Evolutionary conservation across 345 rosid genomes (phyloP), one percentile per base, ranked within the genome.

Genomic region (Aurinia saxatilis): DNA sequence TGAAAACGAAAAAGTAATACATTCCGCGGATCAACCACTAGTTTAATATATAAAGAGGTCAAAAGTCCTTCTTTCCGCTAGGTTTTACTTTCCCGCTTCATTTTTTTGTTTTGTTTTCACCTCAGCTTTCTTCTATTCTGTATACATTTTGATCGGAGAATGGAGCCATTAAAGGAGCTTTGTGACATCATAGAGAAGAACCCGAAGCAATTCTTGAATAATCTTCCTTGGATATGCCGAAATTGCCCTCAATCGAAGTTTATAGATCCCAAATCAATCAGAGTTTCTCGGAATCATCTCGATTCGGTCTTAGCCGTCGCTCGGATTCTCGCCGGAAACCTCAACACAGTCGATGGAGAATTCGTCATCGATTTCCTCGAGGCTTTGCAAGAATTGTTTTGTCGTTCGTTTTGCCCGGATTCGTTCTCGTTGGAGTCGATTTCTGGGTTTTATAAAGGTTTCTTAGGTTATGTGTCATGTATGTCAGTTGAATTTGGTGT

Each of bases 91-190:
- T 14, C 35, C 17, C 6, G 27, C 34, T 30, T 50, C 16, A n/a
- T n/a, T n/a, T 50, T 11, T n/a, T 27, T 27, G 31, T 27, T 27
- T 27, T 27, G 31, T 27, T 10, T 27, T 34, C 48, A 42, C 36
- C 17, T 6, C 7, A 27, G 11, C n/a, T 2, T 44, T 54, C n/a
- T n/a, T n/a, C n/a, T n/a, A n/a, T 54, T 16, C 10, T 51, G 5
- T 16, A 2, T 49, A 34, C 31, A 30, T 58, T 46, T 45, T 49
- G 16, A 10, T n/a, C 4, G 0, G 19, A 23, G 37, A 81, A 27
- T 85, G 96, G 88, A 88, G 68, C 73, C 96, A 23, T 70, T 88
- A 75, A 50, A 72, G 56, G 88, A 83, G 75, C 79, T 88, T 6
- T 80, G 84, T 71, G 96, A 88, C 74, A 73, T 85, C 30, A 68